A percentile compares a stretch with the other conserved stretches of the same genome.
These are phyloP conservation scores for Russula vinacea DNA, from an alignment of 768 basidiomycete genomes.

Conservation along the genomic window DNA sequence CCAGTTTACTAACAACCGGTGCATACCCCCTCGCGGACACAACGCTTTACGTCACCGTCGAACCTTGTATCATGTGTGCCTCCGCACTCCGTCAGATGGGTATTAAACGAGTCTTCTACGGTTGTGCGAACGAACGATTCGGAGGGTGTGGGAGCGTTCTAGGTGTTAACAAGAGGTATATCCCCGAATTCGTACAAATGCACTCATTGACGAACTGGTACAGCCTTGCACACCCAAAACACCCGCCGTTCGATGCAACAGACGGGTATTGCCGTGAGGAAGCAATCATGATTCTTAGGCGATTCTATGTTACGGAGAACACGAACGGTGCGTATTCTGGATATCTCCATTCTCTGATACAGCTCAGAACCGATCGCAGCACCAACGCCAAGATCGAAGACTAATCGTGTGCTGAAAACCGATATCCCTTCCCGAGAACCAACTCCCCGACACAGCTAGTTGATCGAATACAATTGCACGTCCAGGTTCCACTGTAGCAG, in stretches of 20 bases:
- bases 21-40: slow-evolving; percentile 70
- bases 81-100: slow-evolving; percentile 92
- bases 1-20: slow-evolving; percentile 31
- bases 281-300: slow-evolving; percentile 57
- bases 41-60: slow-evolving; percentile 94
- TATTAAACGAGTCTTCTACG: slow-evolving; percentile 86
- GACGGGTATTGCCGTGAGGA: slow-evolving; percentile 52
- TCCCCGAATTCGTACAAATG: slow-evolving; percentile 21
- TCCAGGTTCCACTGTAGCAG: not conserved
- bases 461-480: not conserved
- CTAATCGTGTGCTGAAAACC: slow-evolving; percentile 79
- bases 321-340: slow-evolving; percentile 74
- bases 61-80: slow-evolving; percentile 99
- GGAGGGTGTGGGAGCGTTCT: slow-evolving; percentile 96
- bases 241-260: slow-evolving; percentile 68
- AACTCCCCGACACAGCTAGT: slow-evolving; percentile 18
- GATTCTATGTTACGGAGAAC: slow-evolving; percentile 86
- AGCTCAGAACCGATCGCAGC: slow-evolving; percentile 47
- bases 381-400: slow-evolving; percentile 85
- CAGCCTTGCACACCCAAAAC: slow-evolving; percentile 69
- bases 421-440: slow-evolving; percentile 48
- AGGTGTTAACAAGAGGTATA: slow-evolving; percentile 74
- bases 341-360: slow-evolving; percentile 7
- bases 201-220: slow-evolving; percentile 2
- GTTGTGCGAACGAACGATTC: slow-evolving; percentile 93